phyloP scores from a whole-genome alignment of 2,329 filamentous ascomycete genomes.

The Xylaria sp. region DNA sequence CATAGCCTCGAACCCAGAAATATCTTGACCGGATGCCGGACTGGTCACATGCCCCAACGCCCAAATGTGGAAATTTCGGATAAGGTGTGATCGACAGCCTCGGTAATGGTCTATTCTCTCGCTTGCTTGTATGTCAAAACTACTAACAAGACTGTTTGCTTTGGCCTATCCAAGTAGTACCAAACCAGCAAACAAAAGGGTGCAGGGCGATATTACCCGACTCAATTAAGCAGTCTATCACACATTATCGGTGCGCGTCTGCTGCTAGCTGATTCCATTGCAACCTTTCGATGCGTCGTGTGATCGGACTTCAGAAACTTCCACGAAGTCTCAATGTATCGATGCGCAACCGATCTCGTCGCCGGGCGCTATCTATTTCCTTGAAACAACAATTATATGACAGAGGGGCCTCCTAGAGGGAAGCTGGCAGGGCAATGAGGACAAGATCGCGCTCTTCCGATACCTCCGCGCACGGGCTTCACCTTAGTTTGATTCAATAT shows the following conservation, averaged over 20 bases:
- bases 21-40: constrained; percentile 14
- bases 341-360: neutral
- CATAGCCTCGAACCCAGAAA: constrained; percentile 18
- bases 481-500: constrained; percentile 15
- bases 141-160: constrained; percentile 7
- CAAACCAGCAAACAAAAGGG: constrained; percentile 13
- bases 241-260: constrained; percentile 10
- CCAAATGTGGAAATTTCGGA: constrained; percentile 23
- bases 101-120: constrained; percentile 1
- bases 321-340: neutral
- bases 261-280: neutral
- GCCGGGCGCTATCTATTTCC: neutral
- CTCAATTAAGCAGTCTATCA: constrained; percentile 7
- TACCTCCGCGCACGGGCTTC: constrained; percentile 1
- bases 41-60: constrained; percentile 22
- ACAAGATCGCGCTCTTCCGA: constrained; percentile 8
- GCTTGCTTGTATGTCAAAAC: neutral
- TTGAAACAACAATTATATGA: constrained; percentile 9
- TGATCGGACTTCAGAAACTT: neutral
- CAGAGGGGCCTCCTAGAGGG: neutral
- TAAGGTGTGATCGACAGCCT: constrained; percentile 12
- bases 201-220: neutral
- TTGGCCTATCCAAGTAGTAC: neutral
- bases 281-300: neutral
- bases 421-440: neutral